Conservation (phyloP, 176 grass and related monocot species). For the Raddia distichophylla region DNA sequence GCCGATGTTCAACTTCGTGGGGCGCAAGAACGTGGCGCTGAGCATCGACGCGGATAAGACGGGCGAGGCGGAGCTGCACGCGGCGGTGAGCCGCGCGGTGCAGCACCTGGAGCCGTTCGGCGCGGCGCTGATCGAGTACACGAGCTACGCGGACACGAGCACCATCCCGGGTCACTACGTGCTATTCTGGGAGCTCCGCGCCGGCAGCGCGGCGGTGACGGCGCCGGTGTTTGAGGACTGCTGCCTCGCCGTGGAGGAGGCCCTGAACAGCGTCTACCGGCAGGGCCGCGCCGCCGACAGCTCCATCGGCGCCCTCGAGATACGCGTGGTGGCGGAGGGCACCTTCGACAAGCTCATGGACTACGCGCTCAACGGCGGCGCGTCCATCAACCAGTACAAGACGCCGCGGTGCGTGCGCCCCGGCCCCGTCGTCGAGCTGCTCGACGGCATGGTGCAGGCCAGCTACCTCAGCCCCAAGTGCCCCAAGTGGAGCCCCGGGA, state of each 20-base stretch:
- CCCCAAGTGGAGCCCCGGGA: constrained; percentile 53
- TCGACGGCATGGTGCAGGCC: constrained; percentile 45
- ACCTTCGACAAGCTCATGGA: constrained; percentile 77
- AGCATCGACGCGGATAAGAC: constrained; percentile 77
- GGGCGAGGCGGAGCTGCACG: constrained; percentile 73
- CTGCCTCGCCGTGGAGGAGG: constrained; percentile 69
- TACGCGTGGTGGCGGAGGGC: constrained; percentile 56
- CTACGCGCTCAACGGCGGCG: constrained; percentile 57
- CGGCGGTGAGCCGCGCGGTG: constrained; percentile 52
- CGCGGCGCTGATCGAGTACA: constrained; percentile 76
- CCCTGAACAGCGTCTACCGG: constrained; percentile 61
- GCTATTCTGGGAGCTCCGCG: constrained; percentile 74
- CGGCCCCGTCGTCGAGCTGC: constrained; percentile 52
- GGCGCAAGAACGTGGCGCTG: constrained; percentile 71
- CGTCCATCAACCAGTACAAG: constrained; percentile 82
- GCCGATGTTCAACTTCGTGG: constrained; percentile 63
- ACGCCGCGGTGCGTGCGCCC: constrained; percentile 66
- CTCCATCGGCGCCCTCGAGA: constrained; percentile 70
- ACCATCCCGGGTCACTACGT: constrained; percentile 72
- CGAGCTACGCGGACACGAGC: constrained; percentile 56
- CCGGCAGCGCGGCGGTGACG: constrained; percentile 30
- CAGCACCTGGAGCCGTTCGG: constrained; percentile 48
- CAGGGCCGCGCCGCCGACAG: constrained; percentile 57
- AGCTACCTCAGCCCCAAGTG: constrained; percentile 52
- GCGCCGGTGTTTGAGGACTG: constrained; percentile 58